Percentiles rank a stretch among this genome's conserved stretches.
These are phyloP conservation scores for Scleroderma citrinum DNA, from an alignment of 768 basidiomycete genomes.

Conservation along the genomic window DNA sequence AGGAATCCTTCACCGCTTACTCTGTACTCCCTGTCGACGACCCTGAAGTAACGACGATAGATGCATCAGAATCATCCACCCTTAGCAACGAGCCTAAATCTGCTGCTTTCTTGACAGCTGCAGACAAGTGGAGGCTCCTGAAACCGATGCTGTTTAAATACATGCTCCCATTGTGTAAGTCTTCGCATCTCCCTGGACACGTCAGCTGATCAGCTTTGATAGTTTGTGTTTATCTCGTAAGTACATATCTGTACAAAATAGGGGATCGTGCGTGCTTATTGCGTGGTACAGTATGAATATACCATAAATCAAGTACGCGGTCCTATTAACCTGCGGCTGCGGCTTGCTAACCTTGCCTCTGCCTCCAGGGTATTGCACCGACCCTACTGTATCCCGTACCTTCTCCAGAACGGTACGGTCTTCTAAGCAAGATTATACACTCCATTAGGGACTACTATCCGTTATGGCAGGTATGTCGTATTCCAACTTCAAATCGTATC, in stretches of 20 bases:
- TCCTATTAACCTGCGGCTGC: not conserved
- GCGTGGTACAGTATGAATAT: constrained; percentile 73
- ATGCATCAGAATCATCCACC: constrained; percentile 25
- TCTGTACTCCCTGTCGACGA: constrained; percentile 33
- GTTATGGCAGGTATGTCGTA: constrained; percentile 71
- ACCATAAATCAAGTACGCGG: constrained; percentile 77
- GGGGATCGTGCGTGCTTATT: not conserved
- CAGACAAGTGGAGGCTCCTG: constrained; percentile 78
- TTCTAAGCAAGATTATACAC: constrained; percentile 75
- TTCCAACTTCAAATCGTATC: constrained; percentile 13
- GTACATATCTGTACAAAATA: constrained; percentile 17
- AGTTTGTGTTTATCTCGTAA: constrained; percentile 60
- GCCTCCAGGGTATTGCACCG: constrained; percentile 72
- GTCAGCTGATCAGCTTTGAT: constrained; percentile 8
- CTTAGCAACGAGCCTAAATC: constrained; percentile 32
- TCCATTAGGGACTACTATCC: constrained; percentile 91
- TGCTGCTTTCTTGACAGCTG: constrained; percentile 48
- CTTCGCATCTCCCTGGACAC: not conserved
- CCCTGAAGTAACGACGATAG: constrained; percentile 11
- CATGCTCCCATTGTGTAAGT: constrained; percentile 91
- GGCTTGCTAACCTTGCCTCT: not conserved
- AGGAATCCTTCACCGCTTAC: constrained; percentile 30
- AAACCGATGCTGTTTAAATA: constrained; percentile 74
- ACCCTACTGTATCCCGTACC: constrained; percentile 88
- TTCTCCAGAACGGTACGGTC: constrained; percentile 44